phyloP scores from a whole-genome alignment of 257 asterid genomes.

The Perilla frutescens region DNA sequence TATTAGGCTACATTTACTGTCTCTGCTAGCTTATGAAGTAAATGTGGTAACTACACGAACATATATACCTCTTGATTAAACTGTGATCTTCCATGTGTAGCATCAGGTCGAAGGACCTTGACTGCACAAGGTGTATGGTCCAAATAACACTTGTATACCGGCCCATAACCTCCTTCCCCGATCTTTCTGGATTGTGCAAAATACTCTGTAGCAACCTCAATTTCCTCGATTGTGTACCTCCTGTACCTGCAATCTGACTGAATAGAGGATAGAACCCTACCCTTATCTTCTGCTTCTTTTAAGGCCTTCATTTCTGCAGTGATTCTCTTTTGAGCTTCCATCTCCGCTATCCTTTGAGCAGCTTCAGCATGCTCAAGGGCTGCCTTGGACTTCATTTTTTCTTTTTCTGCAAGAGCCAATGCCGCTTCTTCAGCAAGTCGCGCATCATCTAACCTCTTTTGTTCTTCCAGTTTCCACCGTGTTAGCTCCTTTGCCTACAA shows the following conservation, averaged over 20 bases:
- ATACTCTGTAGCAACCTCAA: slow-evolving; percentile 83
- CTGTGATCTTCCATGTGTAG: slow-evolving; percentile 92
- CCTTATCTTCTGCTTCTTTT: slow-evolving; percentile 62
- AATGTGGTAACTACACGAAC: not conserved
- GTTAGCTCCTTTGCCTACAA: slow-evolving; percentile 64
- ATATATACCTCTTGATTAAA: slow-evolving; percentile 87
- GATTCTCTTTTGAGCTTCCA: slow-evolving; percentile 82
- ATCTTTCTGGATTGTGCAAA: slow-evolving; percentile 74
- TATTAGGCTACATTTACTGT: not conserved
- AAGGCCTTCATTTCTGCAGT: slow-evolving; percentile 75
- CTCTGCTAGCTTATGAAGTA: not conserved
- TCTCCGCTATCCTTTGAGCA: slow-evolving; percentile 75
- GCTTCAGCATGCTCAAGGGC: slow-evolving; percentile 73
- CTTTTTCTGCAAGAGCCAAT: slow-evolving; percentile 47
- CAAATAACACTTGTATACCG: slow-evolving; percentile 79
- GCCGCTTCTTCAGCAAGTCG: slow-evolving; percentile 57
- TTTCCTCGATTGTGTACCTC: slow-evolving; percentile 84
- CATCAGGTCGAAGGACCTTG: slow-evolving; percentile 95
- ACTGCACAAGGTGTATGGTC: slow-evolving; percentile 97
- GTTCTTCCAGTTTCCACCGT: slow-evolving; percentile 60
- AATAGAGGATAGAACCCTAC: slow-evolving; percentile 35
- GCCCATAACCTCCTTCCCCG: slow-evolving; percentile 99
- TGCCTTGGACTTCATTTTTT: slow-evolving; percentile 55
- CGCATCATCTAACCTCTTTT: slow-evolving; percentile 54
- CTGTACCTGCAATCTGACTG: slow-evolving; percentile 64